Evolutionary conservation across 2,329 filamentous ascomycete genomes (phyloP).

Genomic region (Dactylellina cionopaga): DNA sequence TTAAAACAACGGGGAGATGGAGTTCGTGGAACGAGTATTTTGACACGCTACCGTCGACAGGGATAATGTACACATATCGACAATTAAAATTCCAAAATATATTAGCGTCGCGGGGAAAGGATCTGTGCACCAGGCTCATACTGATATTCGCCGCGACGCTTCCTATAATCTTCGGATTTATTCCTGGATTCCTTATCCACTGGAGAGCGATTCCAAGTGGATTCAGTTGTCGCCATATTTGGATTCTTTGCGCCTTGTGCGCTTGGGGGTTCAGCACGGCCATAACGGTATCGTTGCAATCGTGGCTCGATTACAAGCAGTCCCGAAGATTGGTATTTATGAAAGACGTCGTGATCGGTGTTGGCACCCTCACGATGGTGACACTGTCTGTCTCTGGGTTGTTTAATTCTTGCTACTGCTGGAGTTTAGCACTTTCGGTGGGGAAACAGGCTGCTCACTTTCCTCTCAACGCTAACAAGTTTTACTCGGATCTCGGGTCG

Average conservation of each 20-base stretch:
- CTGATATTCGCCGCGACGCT: background rate
- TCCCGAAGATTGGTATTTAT: background rate
- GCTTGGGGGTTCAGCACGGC: background rate
- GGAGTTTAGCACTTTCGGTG: background rate
- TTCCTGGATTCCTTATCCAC: constrained; percentile 2
- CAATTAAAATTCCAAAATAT: background rate
- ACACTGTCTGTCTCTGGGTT: background rate
- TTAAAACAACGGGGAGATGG: background rate
- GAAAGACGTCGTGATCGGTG: background rate
- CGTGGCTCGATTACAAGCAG: background rate
- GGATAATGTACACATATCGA: background rate
- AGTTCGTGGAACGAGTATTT: constrained; percentile 7
- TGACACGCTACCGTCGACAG: background rate
- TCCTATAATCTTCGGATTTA: background rate
- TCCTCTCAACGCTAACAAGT: background rate
- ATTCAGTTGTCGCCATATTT: constrained; percentile 1
- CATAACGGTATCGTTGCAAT: background rate
- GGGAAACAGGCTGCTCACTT: background rate
- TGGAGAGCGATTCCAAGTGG: background rate
- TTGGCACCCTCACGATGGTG: background rate
- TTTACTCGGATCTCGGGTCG: background rate
- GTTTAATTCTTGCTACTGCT: constrained; percentile 3
- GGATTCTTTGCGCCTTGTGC: constrained; percentile 3
- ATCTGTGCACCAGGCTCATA: background rate
- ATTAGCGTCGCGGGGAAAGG: background rate